These are phyloP conservation scores for Termitomyces sp. DNA, from an alignment of 768 basidiomycete species.

Conservation along the genomic window DNA sequence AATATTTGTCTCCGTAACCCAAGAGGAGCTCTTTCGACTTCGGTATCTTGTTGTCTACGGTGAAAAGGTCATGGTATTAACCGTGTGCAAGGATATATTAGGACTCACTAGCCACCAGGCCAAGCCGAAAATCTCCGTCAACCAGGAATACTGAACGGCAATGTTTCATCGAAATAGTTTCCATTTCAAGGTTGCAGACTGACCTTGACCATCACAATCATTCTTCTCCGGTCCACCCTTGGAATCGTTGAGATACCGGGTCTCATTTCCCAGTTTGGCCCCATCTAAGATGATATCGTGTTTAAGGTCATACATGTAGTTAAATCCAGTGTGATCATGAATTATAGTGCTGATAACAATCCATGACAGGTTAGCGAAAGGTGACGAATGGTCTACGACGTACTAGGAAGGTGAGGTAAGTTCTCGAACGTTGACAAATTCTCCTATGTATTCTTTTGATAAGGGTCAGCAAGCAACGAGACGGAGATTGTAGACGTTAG, in stretches of 20 bases:
- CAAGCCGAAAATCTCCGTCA: constrained; percentile 5
- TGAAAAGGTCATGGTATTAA: neutral
- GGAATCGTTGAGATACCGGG: constrained; percentile 18
- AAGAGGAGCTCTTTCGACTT: neutral
- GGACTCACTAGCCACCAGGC: neutral
- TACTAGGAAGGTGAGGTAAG: neutral
- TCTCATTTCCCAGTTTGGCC: constrained; percentile 19
- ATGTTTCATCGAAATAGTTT: neutral
- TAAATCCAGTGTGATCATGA: constrained; percentile 6
- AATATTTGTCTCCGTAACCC: neutral
- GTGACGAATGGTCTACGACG: neutral
- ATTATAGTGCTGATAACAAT: constrained; percentile 1
- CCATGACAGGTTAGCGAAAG: neutral
- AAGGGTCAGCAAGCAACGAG: neutral
- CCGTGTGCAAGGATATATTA: neutral
- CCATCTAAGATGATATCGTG: neutral
- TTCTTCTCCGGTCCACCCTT: constrained; percentile 3
- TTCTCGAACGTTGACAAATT: constrained; percentile 7
- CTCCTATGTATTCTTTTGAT: constrained; percentile 36
- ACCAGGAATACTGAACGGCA: neutral
- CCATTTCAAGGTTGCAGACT: neutral
- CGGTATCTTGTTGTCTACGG: neutral
- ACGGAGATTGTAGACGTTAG: neutral
- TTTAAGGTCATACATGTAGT: constrained; percentile 4
- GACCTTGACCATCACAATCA: constrained; percentile 16